Base-by-base conservation (phyloP, 2,329 filamentous ascomycete genomes). In the Dactylellina leptospora region DNA sequence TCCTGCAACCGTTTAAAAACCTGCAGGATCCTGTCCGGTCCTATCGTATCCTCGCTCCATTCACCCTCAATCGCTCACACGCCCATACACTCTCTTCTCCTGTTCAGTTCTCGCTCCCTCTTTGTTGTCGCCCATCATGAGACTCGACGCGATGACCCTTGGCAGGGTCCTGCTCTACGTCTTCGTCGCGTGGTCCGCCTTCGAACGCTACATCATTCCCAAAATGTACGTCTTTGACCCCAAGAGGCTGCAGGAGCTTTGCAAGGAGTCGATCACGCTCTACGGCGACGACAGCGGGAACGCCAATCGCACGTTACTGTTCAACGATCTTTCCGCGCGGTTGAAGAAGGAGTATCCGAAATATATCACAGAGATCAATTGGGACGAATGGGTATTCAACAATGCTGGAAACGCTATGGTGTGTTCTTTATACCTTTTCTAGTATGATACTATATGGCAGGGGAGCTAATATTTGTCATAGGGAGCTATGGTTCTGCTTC, bases 371-470 rank as follows among this genome's bases (percentile, higher is more conserved):
- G 79, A 85, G 6, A 38, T 77, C 55, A 74, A 59, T 61, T 82
- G 89, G 69, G 87, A 93, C 81, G 89, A 93, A 80, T 96, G 91
- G 91, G 84, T 96, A 47, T 93, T 96, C 78, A 96, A 96, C 84
- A 96, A 96, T 78, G 91, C 91, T 55, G 92, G 92, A 56, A 92
- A 92, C 74, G 91, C 91, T 56, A 96, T 96, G 92, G 73, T 74
- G 66, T 51, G 45, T 22, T 23, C 25, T 33, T 38, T 47, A 22
- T 33, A 13, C 30, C 28, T 56, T 45, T 33, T 8, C 11, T 23
- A 20, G 40, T 11, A 10, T 1, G 48, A n/a, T 27, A n/a, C n/a
- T n/a, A n/a, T n/a, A n/a, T n/a, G n/a, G n/a, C n/a, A n/a, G n/a
- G n/a, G n/a, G n/a, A 44, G 30, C 22, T 48, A 47, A 45, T 16